These are phyloP conservation scores for Penicillium nordicum DNA, from an alignment of 2,329 filamentous ascomycete genomes.

Conservation along the genomic window DNA sequence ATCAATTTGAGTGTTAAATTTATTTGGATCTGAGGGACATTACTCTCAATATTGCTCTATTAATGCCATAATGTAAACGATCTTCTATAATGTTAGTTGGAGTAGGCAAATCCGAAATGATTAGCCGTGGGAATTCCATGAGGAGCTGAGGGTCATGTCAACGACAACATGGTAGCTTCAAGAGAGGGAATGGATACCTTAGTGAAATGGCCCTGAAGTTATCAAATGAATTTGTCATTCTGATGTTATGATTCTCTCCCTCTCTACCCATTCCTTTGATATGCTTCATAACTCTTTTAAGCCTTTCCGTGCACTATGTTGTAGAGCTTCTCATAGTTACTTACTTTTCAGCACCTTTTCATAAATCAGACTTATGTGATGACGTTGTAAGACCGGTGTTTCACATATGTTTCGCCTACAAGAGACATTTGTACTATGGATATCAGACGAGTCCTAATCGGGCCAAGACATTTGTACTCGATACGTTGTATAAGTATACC, in stretches of 20 bases:
- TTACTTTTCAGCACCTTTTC: background rate
- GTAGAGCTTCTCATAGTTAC: background rate
- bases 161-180: background rate
- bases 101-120: background rate
- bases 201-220: background rate
- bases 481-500: background rate
- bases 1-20: background rate
- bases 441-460: background rate
- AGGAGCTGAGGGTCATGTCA: no score
- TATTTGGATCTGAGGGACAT: background rate
- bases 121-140: no score
- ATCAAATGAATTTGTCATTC: background rate
- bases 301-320: background rate
- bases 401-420: background rate
- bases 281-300: background rate
- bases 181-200: background rate
- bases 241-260: background rate
- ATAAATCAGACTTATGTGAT: background rate
- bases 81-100: no score
- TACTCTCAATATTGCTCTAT: background rate
- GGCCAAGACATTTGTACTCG: background rate
- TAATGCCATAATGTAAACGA: background rate
- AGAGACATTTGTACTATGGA: background rate
- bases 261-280: no score
- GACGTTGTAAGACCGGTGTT: background rate